Percentiles rank a stretch among this genome's conserved stretches.
Evolutionary conservation across 257 asterid species (phyloP).

Genomic region (Voacanga thouarsii): DNA sequence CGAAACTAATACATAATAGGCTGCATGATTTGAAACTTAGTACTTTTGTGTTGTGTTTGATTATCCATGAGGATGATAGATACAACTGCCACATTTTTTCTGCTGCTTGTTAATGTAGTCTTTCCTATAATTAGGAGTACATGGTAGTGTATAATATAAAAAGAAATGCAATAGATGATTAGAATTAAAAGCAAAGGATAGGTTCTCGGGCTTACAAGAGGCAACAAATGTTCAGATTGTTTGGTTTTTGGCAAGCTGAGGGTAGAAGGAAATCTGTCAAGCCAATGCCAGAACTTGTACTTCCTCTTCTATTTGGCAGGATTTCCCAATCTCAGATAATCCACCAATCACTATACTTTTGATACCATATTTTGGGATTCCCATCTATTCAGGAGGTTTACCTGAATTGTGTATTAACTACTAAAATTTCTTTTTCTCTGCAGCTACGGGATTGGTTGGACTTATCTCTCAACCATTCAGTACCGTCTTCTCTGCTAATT

Average conservation of each 20-base stretch:
- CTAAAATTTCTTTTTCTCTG: slow-evolving; percentile 13
- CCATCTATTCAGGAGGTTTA: background rate
- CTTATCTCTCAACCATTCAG: slow-evolving; percentile 80
- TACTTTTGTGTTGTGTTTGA: background rate
- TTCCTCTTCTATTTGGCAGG: background rate
- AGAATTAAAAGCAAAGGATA: background rate
- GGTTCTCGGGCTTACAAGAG: background rate
- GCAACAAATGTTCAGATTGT: background rate
- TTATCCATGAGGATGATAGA: background rate
- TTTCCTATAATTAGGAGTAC: background rate
- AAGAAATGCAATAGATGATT: background rate
- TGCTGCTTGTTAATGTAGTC: background rate
- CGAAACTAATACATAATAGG: background rate
- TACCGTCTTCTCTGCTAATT: slow-evolving; percentile 86
- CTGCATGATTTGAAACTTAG: background rate
- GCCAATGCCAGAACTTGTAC: background rate
- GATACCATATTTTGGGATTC: background rate
- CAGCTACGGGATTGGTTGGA: slow-evolving; percentile 93
- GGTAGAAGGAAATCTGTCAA: background rate
- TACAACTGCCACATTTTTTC: background rate
- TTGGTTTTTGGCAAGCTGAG: background rate
- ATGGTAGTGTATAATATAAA: background rate
- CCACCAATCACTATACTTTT: background rate
- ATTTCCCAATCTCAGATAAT: background rate
- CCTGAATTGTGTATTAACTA: background rate